Evolutionary conservation across 164 flowering plant species (phyloP), one percentile per base, ranked within the genome.

Genomic region (Dillenia turbinata): DNA sequence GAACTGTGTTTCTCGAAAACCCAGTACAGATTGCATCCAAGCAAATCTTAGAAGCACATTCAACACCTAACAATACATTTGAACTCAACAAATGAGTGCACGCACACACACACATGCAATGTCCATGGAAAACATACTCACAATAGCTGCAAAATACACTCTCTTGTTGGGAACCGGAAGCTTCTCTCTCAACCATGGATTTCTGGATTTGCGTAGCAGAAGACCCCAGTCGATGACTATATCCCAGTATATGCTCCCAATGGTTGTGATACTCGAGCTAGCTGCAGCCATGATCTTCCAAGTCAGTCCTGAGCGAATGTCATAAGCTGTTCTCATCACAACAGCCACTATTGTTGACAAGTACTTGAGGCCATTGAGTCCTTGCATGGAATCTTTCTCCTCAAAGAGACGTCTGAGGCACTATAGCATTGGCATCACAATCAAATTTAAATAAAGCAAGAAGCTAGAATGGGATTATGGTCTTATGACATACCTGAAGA

Each of bases 141-240:
- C 87, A 67, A 86, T 86, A 59, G 86, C 90, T 40, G 8, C 71
- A 52, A 59, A 84, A 46, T 81, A 84, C 0, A 75, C 78, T 26
- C 60, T 62, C 26, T 73, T 77, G 58, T 73, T 19, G 53, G 77
- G 71, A 6, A 84, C 26, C 5, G 75, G 69, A 22, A 81, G 85
- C 47, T 79, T 81, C 60, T 84, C 88, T 68, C 88, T 77, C 71
- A 84, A 59, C 82, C 77, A 79, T 1, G 22, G 55, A 59, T 81
- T 84, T 61, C 53, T 78, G 3, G 84, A 77, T 9, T 66, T 40
- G 11, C 65, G 15, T 46, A 63, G 68, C 2, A 84, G 77, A 53
- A 84, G 84, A 0, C 88, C 85, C 85, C 88, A 84, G 52, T 84
- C 85, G 0, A 68, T 10, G 11, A 79, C 78, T 40, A 84, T 48